Base-by-base conservation (phyloP, 1,284 basidiomycete genomes). In the Pisolithus thermaeus region DNA sequence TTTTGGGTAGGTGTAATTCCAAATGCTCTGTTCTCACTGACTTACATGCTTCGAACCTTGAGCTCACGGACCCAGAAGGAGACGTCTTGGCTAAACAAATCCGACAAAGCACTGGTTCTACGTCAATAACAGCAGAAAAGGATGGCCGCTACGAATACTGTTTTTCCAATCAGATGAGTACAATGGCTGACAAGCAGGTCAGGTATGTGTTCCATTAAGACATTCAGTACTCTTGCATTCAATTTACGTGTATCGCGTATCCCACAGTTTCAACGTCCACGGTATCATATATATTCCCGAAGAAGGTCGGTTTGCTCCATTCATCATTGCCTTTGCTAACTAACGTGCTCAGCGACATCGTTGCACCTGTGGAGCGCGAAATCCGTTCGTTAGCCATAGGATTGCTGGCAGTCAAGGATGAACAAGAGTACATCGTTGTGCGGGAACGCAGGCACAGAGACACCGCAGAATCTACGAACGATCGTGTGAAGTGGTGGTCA, bases 401-500 rank as follows among this genome's bases (percentile, higher is more conserved):
- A 4, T 73, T 99, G 36, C 83, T 91, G 59, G 75, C 91, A 16
- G 92, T 99, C 59, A 98, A 98, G 72, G 97, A 99, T 64, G 97
- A 99, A 70, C 96, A 99, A 66, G 94, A 97, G 70, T 99, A 99
- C 70, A 92, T 99, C 54, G 91, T 97, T 37, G 86, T 98, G 41
- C 80, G 97, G 43, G 97, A 99, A 71, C 81, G 83, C 51, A 87
- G 89, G 30, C 97, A 99, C 69, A 78, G 97, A 53, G 90, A 99
- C 69, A 99, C 92, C 2, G 92, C 92, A 20, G 92, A 95, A 71
- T 93, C 91, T 4, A 94, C 92, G 61, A 99, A 99, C 68, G 82
- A 90, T 36, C 84, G 97, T 40, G 95, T 99, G 53, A 99, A 98
- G 72, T 99, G 92, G 92, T 99, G 97, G 97, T 96, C 92, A 11